Conservation (phyloP, 2,329 filamentous ascomycete species). For the Aspergillus aculeatus region DNA sequence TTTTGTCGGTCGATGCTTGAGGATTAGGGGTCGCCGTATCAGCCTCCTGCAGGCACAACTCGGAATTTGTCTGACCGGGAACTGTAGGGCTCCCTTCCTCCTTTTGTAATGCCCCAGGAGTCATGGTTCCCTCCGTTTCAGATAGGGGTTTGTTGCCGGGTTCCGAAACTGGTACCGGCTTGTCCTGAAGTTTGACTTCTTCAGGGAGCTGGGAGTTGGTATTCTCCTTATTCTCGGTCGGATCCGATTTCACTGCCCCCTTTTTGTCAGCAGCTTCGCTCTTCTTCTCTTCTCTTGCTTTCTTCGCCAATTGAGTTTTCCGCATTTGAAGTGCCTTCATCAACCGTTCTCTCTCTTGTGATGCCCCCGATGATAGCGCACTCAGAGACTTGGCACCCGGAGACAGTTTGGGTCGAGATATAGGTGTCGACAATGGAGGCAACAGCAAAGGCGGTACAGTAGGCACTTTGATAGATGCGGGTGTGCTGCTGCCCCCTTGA, state of each 20-base stretch:
- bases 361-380: constrained; percentile 58
- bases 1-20: constrained; percentile 7
- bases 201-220: constrained; percentile 24
- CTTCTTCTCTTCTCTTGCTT: constrained; percentile 31
- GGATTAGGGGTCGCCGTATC: constrained; percentile 21
- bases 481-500: constrained; percentile 37
- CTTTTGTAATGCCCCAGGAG: not conserved
- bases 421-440: constrained; percentile 36
- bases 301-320: constrained; percentile 68
- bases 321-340: constrained; percentile 93
- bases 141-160: constrained; percentile 16
- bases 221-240: constrained; percentile 28
- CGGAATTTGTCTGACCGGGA: constrained; percentile 4
- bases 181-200: constrained; percentile 14
- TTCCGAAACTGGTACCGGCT: constrained; percentile 10
- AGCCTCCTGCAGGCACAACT: constrained; percentile 3
- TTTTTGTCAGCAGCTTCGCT: constrained; percentile 23
- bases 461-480: constrained; percentile 31
- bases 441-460: constrained; percentile 42
- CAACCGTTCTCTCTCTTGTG: constrained; percentile 83
- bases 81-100: constrained; percentile 4
- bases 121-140: constrained; percentile 10
- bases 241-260: constrained; percentile 8
- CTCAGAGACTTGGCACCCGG: constrained; percentile 45
- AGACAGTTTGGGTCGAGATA: constrained; percentile 36